phyloP scores from a whole-genome alignment of 306 rosid genomes.

The Ammopiptanthus mongolicus region DNA sequence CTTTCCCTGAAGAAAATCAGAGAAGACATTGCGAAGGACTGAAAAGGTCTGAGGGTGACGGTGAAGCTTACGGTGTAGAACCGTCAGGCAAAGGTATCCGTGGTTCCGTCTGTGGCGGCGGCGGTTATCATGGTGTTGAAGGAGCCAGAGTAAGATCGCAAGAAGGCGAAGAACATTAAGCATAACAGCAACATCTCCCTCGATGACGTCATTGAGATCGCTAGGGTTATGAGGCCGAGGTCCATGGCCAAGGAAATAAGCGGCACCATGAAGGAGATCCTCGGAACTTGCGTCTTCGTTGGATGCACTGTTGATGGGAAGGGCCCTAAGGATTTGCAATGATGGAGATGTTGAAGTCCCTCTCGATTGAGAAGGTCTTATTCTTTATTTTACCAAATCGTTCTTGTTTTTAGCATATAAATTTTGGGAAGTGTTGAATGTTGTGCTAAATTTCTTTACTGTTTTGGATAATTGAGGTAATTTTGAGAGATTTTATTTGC shows the following conservation, averaged over 20 bases:
- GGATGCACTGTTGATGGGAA: slow-evolving; percentile 82
- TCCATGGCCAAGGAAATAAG: slow-evolving; percentile 77
- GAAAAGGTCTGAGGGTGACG: slow-evolving; percentile 81
- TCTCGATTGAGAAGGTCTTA: slow-evolving; percentile 36
- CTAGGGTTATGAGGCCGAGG: slow-evolving; percentile 59
- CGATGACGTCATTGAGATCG: slow-evolving; percentile 80
- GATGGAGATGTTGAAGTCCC: slow-evolving; percentile 79
- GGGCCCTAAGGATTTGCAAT: slow-evolving; percentile 69
- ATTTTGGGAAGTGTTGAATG: slow-evolving; percentile 15
- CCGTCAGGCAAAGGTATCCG: slow-evolving; percentile 78
- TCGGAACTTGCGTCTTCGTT: slow-evolving; percentile 75
- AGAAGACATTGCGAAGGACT: slow-evolving; percentile 86
- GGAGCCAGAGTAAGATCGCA: slow-evolving; percentile 76
- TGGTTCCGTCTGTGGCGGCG: slow-evolving; percentile 81
- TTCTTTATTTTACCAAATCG: background rate
- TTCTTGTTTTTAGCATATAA: background rate
- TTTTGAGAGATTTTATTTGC: slow-evolving; percentile 11
- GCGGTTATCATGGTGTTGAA: slow-evolving; percentile 74
- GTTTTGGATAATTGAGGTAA: slow-evolving; percentile 24
- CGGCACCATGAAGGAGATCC: slow-evolving; percentile 65
- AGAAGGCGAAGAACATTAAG: slow-evolving; percentile 71
- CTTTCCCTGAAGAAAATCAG: slow-evolving; percentile 83
- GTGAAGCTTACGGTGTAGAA: slow-evolving; percentile 82
- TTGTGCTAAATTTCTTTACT: slow-evolving; percentile 16
- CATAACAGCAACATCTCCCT: slow-evolving; percentile 68